Conservation (phyloP, 2,329 filamentous ascomycete species). For the Fusarium tupiense region DNA sequence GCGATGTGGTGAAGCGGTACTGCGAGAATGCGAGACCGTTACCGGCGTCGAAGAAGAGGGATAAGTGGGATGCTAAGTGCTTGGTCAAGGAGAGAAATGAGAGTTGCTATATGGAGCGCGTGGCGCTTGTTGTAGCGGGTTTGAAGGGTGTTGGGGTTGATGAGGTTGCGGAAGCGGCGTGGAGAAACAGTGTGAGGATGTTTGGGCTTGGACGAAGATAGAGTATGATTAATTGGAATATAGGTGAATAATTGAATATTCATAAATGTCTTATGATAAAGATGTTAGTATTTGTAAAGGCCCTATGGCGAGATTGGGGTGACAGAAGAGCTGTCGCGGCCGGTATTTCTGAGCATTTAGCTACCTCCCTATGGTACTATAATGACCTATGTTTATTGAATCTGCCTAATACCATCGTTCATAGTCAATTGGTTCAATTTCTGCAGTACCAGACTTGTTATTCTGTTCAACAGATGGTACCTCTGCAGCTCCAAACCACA, state of each 20-base stretch:
- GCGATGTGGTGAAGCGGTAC: conserved; percentile 51
- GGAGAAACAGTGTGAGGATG: conserved; percentile 50
- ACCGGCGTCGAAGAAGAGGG: conserved; percentile 57
- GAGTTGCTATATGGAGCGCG: conserved; percentile 58
- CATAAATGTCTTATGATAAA: background rate
- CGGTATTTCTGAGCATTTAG: background rate
- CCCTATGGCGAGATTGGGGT: background rate
- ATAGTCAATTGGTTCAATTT: background rate
- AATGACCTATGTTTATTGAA: too few species aligned
- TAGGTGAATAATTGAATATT: background rate
- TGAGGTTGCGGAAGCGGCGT: conserved; percentile 53
- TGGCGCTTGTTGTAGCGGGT: conserved; percentile 59
- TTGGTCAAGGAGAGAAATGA: conserved; percentile 64
- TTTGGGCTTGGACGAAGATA: conserved; percentile 39
- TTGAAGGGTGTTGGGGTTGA: conserved; percentile 55
- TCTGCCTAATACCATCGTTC: rapidly evolving
- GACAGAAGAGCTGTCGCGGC: background rate
- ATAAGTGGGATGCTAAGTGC: conserved; percentile 55
- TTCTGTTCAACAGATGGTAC: too few species aligned
- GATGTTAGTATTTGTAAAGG: background rate
- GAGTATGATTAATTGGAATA: background rate
- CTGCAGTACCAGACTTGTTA: background rate
- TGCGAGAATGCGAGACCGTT: conserved; percentile 50
- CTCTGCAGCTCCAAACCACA: background rate
- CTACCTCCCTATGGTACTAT: background rate